These are phyloP conservation scores for Phaeotremella skinneri DNA, from an alignment of 768 basidiomycete species.

Conservation along the genomic window DNA sequence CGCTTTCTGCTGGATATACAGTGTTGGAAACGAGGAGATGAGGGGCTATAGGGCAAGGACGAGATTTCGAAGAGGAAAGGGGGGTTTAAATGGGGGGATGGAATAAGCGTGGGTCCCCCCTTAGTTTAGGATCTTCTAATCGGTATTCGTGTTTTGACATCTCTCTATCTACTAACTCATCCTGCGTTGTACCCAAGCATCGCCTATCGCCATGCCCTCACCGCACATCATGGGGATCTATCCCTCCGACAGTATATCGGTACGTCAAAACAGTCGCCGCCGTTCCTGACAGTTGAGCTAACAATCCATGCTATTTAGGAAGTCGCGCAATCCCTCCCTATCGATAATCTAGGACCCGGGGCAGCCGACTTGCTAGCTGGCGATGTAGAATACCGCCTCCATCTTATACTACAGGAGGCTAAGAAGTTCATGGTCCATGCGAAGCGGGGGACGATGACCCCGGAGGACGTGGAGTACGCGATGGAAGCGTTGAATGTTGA, in stretches of 20 bases:
- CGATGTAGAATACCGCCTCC: constrained; percentile 94
- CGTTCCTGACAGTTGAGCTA: not conserved
- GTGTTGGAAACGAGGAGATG: not conserved
- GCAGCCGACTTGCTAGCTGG: constrained; percentile 84
- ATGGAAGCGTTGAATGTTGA: constrained; percentile 93
- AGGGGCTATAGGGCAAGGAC: not conserved
- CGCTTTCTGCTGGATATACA: not conserved
- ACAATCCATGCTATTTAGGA: constrained; percentile 59
- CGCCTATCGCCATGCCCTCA: constrained; percentile 25
- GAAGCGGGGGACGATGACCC: constrained; percentile 80
- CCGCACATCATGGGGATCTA: constrained; percentile 39
- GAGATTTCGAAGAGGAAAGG: not conserved
- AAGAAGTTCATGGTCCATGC: constrained; percentile 95
- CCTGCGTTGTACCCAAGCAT: too few relatives aligned
- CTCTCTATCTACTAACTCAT: too few relatives aligned
- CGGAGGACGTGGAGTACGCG: constrained; percentile 88
- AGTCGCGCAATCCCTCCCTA: constrained; percentile 80
- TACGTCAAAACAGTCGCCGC: constrained; percentile 14
- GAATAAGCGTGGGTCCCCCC: too few relatives aligned
- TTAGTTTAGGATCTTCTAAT: too few relatives aligned
- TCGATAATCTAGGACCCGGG: constrained; percentile 69
- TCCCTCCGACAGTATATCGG: constrained; percentile 37
- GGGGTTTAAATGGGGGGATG: not conserved
- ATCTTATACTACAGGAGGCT: constrained; percentile 89
- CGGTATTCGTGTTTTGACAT: too few relatives aligned